Evolutionary conservation across 345 rosid genomes (phyloP).

Genomic region (Cardamine chenopodiifolia): DNA sequence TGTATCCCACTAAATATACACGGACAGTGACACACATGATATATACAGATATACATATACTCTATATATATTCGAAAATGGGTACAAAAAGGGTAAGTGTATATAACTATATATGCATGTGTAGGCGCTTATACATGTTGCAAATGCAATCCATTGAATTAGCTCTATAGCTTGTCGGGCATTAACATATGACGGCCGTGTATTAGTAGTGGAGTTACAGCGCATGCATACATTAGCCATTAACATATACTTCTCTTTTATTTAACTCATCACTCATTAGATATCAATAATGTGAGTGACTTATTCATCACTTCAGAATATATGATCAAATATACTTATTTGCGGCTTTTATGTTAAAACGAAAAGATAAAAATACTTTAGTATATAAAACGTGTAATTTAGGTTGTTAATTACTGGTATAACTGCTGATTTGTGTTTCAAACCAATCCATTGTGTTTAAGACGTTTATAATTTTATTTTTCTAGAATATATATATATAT

Average conservation of each 20-base stretch:
- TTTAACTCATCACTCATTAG: neutral
- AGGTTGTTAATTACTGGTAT: neutral
- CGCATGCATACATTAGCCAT: constrained; percentile 35
- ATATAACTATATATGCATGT: neutral
- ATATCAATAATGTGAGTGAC: constrained; percentile 3
- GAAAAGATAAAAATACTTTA: neutral
- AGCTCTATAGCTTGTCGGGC: constrained; percentile 29
- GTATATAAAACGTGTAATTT: neutral
- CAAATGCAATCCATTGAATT: constrained; percentile 28
- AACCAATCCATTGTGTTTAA: neutral
- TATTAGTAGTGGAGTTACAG: constrained; percentile 32
- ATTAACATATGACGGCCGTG: constrained; percentile 25
- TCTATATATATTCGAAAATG: constrained; percentile 1
- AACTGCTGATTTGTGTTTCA: neutral
- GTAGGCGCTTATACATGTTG: constrained; percentile 20
- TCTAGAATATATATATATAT: too few relatives aligned
- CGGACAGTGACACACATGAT: neutral
- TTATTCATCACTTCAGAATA: constrained; percentile 1
- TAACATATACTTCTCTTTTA: neutral
- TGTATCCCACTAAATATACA: neutral
- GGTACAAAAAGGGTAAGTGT: constrained; percentile 9
- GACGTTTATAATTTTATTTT: neutral
- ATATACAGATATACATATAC: neutral
- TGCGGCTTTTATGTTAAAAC: neutral
- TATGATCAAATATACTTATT: neutral